Evolutionary conservation across 1,139 yeast genomes (phyloP).

Genomic region (Hyphopichia wangnamkhiaoensis): DNA sequence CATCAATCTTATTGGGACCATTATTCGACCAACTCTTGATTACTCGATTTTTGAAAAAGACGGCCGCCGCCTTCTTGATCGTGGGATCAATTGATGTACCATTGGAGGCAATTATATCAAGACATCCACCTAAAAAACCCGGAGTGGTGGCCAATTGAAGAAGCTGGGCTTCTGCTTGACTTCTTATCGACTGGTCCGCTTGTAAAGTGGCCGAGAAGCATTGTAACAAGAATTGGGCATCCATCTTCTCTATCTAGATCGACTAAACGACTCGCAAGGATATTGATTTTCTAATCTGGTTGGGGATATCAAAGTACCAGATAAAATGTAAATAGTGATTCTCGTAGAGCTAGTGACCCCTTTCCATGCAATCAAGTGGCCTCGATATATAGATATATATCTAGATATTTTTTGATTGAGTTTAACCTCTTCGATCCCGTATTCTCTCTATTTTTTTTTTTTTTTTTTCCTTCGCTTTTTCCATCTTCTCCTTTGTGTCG

Average conservation of each 20-base stretch:
- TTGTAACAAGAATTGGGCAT: slow-evolving; percentile 62
- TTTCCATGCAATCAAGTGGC: too few species aligned
- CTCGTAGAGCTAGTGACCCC: too few species aligned
- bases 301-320: too few species aligned
- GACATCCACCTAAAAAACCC: slow-evolving; percentile 82
- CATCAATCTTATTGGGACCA: slow-evolving; percentile 46
- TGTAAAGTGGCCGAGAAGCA: slow-evolving; percentile 84
- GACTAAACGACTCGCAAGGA: not conserved
- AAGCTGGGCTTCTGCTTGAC: slow-evolving; percentile 69
- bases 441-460: not conserved
- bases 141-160: slow-evolving; percentile 55
- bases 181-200: slow-evolving; percentile 62
- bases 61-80: slow-evolving; percentile 78
- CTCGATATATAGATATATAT: not conserved
- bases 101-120: slow-evolving; percentile 61
- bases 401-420: not conserved
- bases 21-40: slow-evolving; percentile 59
- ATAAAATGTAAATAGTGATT: too few species aligned
- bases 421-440: too few species aligned
- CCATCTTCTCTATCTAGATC: slow-evolving; percentile 44
- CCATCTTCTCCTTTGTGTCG: not conserved
- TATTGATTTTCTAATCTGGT: too few species aligned
- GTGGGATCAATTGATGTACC: slow-evolving; percentile 53
- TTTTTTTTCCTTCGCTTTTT: not conserved
- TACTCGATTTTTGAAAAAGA: slow-evolving; percentile 80